Conservation (phyloP, 139 green algal genomes). For the Closterium sp. region DNA sequence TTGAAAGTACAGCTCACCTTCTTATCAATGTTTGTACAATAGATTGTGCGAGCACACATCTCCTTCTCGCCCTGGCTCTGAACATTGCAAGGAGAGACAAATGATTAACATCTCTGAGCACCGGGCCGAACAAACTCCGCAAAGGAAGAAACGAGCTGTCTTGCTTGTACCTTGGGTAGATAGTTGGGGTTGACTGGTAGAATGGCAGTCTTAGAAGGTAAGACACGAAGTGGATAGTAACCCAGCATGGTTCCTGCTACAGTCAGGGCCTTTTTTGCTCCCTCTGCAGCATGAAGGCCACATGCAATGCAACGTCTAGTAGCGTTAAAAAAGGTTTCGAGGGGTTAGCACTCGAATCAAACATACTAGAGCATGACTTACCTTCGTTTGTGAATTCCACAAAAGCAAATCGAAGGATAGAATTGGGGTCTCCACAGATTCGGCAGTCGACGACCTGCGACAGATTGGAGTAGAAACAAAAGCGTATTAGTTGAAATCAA, state of each 20-base stretch:
- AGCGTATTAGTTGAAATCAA: not conserved
- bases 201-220: slow-evolving; percentile 89
- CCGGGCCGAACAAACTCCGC: not conserved
- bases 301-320: not conserved
- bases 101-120: not conserved
- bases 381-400: slow-evolving; percentile 79
- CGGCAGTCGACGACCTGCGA: slow-evolving; percentile 78
- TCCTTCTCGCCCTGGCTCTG: slow-evolving; percentile 61
- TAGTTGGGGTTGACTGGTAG: slow-evolving; percentile 88
- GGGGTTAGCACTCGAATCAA: not conserved
- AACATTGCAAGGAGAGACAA: not conserved
- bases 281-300: slow-evolving; percentile 49
- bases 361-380: not conserved
- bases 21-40: slow-evolving; percentile 92
- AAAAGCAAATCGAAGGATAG: slow-evolving; percentile 88
- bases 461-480: not conserved
- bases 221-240: slow-evolving; percentile 73
- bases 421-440: slow-evolving; percentile 91
- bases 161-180: slow-evolving; percentile 55
- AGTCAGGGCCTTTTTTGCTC: slow-evolving; percentile 57
- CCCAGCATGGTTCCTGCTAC: slow-evolving; percentile 68
- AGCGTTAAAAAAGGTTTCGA: not conserved
- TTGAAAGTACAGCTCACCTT: slow-evolving; percentile 56
- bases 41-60: slow-evolving; percentile 81
- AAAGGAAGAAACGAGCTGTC: not conserved